Evolutionary conservation across 768 basidiomycete genomes (phyloP), one percentile per base, ranked within the genome.

Genomic region (Lactarius hatsudake): DNA sequence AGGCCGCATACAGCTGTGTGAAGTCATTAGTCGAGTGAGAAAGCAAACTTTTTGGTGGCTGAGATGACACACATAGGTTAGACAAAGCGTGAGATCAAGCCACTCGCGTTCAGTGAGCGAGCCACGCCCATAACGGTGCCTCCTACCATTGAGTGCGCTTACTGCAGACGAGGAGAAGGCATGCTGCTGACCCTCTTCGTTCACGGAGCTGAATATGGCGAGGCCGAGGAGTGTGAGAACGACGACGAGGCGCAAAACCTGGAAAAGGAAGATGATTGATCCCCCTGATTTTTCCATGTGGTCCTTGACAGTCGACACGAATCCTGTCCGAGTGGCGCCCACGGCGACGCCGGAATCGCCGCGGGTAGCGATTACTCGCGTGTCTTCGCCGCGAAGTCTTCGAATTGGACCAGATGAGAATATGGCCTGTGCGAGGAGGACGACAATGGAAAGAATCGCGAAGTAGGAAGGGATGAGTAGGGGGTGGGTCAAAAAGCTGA

Each of bases 221-320:
- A 88, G 72, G 4, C 76, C 81, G 30, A 88, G 76, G n/a, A 88
- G 78, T 3, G 77, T 74, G 30, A 82, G 74, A 56, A 81, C 80
- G 38, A 79, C 79, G 2, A 82, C 62, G 6, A 86, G 74, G 30
- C 87, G 79, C 1, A 76, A 71, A 34, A 84, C 61, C 67, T 82
- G 83, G 75, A 81, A 81, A 17, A 73, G 71, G 73, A 84, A 86
- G 34, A 84, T 81, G 18, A 75, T 73, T 2, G 73, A 67, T 10
- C 86, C 86, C 4, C 85, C 83, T 61, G 82, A 80, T 12, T 74
- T 69, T 17, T 71, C 61, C 28, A 85, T 73, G 70, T 84, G 83
- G 38, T 59, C 62, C 42, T 54, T 67, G 23, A 70, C 54, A 53
- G 62, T 54, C 1, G 62, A 68, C 71, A 64, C 38, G 17, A 64